These are phyloP conservation scores for Candida tammaniensis DNA, from an alignment of 805 yeast genomes.

Conservation along the genomic window DNA sequence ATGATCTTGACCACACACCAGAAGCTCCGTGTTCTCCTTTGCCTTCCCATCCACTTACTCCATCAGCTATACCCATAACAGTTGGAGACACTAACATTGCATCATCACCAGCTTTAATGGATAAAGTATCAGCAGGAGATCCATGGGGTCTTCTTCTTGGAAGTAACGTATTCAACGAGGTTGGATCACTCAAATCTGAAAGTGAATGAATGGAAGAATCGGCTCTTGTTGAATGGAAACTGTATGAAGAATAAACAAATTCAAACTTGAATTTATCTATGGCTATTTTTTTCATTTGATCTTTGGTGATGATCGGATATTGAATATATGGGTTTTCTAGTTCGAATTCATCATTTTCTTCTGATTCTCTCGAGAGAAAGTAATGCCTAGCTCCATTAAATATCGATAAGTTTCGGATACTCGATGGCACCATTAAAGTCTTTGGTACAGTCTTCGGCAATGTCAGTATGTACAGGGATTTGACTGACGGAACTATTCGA, in stretches of 20 bases:
- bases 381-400: constrained; percentile 20
- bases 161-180: constrained; percentile 41
- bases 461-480: too few species aligned
- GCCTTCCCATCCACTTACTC: constrained; percentile 56
- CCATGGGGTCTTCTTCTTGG: constrained; percentile 53
- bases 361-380: constrained; percentile 18
- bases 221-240: constrained; percentile 42
- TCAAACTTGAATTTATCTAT: constrained; percentile 43
- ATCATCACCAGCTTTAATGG: constrained; percentile 55
- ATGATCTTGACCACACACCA: constrained; percentile 52
- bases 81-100: constrained; percentile 55
- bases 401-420: constrained; percentile 5
- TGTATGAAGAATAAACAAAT: constrained; percentile 44
- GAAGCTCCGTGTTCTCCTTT: constrained; percentile 40
- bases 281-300: constrained; percentile 35
- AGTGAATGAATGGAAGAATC: constrained; percentile 45
- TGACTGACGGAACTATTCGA: too few species aligned
- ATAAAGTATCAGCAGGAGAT: constrained; percentile 50
- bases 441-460: too few species aligned
- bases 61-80: constrained; percentile 54
- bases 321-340: constrained; percentile 36
- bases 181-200: constrained; percentile 49
- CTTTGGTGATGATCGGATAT: constrained; percentile 39
- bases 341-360: constrained; percentile 17
- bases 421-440: too few species aligned